Evolutionary conservation across 768 basidiomycete genomes (phyloP).

Genomic region (Candolleomyces eurysporus): DNA sequence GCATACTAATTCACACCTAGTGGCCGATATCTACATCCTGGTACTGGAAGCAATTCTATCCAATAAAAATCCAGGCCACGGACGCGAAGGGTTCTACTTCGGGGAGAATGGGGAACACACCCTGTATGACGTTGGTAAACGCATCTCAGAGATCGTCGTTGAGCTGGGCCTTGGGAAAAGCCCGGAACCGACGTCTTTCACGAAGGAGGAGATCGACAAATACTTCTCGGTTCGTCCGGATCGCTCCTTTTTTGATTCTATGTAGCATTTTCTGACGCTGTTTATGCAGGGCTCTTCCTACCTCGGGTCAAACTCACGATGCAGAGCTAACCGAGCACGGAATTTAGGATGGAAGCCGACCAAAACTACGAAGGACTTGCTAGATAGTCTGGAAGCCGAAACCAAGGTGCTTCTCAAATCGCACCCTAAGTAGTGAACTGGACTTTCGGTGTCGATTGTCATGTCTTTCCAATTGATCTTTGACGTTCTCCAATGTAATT

Average conservation of each 20-base stretch:
- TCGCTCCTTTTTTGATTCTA: neutral
- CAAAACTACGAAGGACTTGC: constrained; percentile 47
- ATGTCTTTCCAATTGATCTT: too few relatives aligned
- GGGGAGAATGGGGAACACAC: constrained; percentile 50
- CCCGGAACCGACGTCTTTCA: constrained; percentile 45
- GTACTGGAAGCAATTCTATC: constrained; percentile 38
- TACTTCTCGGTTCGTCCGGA: constrained; percentile 26
- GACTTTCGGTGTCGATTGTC: too few relatives aligned
- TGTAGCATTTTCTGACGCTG: neutral
- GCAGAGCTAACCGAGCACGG: constrained; percentile 38
- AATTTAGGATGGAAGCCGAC: constrained; percentile 53
- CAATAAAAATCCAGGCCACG: constrained; percentile 34
- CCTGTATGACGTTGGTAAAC: constrained; percentile 38
- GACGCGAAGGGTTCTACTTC: constrained; percentile 54
- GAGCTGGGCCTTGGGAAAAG: constrained; percentile 33
- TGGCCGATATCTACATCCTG: constrained; percentile 41
- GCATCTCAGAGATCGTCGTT: constrained; percentile 37
- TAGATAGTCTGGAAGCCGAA: constrained; percentile 46
- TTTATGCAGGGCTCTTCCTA: constrained; percentile 12
- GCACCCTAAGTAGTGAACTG: neutral
- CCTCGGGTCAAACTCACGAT: constrained; percentile 38
- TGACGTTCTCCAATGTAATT: too few relatives aligned
- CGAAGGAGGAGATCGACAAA: constrained; percentile 41
- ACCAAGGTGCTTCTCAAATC: constrained; percentile 23
- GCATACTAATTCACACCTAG: constrained; percentile 19